Conservation (phyloP, 2,329 filamentous ascomycete species). For the Colletotrichum phormii region DNA sequence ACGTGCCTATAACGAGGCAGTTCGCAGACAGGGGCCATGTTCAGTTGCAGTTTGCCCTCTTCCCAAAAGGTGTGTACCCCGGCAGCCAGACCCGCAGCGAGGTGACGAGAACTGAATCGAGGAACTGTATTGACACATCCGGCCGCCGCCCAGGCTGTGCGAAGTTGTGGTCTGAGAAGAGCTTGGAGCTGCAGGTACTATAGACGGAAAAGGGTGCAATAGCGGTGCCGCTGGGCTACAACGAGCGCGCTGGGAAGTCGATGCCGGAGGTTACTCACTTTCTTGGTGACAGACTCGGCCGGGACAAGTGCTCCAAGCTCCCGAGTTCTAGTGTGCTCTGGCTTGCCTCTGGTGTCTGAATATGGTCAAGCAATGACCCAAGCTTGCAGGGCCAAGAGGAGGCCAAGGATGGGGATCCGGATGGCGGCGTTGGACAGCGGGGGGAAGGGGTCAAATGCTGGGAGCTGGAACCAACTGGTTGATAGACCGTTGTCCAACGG, state of each 20-base stretch:
- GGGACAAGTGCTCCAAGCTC: neutral
- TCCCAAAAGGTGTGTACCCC: constrained; percentile 12
- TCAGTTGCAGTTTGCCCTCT: constrained; percentile 13
- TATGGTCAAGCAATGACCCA: neutral
- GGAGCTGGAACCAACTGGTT: neutral
- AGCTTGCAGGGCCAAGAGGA: constrained; percentile 8
- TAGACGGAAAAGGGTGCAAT: constrained; percentile 11
- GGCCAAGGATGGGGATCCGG: constrained; percentile 23
- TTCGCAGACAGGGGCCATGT: constrained; percentile 16
- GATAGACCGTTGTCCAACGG: neutral
- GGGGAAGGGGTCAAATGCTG: neutral
- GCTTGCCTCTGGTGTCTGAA: neutral
- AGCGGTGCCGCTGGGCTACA: neutral
- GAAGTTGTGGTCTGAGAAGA: neutral
- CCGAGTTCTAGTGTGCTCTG: neutral
- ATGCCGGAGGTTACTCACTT: neutral
- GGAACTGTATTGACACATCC: neutral
- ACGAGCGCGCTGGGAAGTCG: neutral
- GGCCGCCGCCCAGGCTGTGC: no score
- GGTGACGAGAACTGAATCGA: neutral
- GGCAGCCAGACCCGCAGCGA: neutral
- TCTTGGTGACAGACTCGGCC: neutral
- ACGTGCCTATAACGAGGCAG: constrained; percentile 12
- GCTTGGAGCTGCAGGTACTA: neutral
- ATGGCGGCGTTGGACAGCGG: neutral